phyloP scores from a whole-genome alignment of 352 stramenopile genomes.

The Pythium biforme region DNA sequence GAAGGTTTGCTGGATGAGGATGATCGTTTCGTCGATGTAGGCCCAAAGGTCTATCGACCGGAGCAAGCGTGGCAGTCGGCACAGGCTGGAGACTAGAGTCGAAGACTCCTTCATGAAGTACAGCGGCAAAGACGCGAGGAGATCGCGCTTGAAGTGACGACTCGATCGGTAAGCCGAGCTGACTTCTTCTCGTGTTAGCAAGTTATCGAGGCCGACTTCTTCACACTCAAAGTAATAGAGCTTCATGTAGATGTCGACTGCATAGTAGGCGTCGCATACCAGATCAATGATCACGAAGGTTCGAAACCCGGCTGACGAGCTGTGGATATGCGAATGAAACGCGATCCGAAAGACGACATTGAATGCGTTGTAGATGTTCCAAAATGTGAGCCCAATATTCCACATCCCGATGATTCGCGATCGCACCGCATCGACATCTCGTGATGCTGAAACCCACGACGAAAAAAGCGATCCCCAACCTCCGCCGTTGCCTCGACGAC shows the following conservation, averaged over 20 bases:
- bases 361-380: conserved; percentile 70
- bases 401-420: conserved; percentile 34
- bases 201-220: conserved; percentile 43
- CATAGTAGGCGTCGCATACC: conserved; percentile 51
- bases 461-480: not conserved
- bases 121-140: conserved; percentile 54
- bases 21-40: conserved; percentile 63
- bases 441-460: not conserved
- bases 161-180: conserved; percentile 44
- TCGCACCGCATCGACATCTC: conserved; percentile 21
- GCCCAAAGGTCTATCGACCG: conserved; percentile 50
- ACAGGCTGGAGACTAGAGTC: conserved; percentile 33
- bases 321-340: conserved; percentile 54
- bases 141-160: conserved; percentile 42
- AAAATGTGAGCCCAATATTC: conserved; percentile 48
- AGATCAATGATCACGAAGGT: conserved; percentile 44
- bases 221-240: conserved; percentile 62
- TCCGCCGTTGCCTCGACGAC: not conserved
- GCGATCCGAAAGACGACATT: conserved; percentile 67
- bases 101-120: conserved; percentile 39
- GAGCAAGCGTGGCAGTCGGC: conserved; percentile 54
- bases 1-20: conserved; percentile 71
- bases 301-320: conserved; percentile 22
- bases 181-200: conserved; percentile 36
- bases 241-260: conserved; percentile 60